Base-by-base conservation (phyloP, 352 stramenopile species). In the Phytophthora capsici region DNA sequence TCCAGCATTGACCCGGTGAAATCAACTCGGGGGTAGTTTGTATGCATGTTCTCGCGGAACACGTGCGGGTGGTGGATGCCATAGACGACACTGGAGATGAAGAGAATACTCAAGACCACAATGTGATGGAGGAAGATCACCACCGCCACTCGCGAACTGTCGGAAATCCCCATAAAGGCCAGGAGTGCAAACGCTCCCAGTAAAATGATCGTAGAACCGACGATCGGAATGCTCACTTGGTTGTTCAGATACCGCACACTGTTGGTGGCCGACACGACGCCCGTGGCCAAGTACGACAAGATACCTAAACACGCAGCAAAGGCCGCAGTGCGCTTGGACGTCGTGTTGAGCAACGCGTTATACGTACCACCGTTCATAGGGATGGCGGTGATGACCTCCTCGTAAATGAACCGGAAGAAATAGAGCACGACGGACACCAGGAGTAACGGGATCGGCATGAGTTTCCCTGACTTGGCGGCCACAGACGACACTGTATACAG, bases 331-430 rank as follows among this genome's bases (percentile, higher is more conserved):
- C 83, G 76, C 70, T 97, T 97, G 30, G 71, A 91, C 13, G 88
- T 96, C 23, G 86, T 93, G 74, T 97, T 97, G 14, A 97, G 65
- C 23, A 97, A 77, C 4, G 90, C 82, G 70, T 96, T 97, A 70
- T 97, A 97, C 19, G 86, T 90, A n/a, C 90, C 89, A 13, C 90
- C 90, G 74, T 97, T 97, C 55, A 95, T 80, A 6, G 89, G 89
- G 38, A 97, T 82, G 10, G 90, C 90, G 14, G 78, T 94, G 32
- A 96, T 90, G 1, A 89, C 90, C 67, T 97, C 90, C 41, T 84
- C 82, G 69, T 97, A 97, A 54, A 97, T 94, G 52, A 89, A 91
- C 3, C 81, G 80, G 54, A 79, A 84, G 59, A 80, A 77, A 46
- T 71, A 88, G 45, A 88, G 71, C 53, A 86, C 73, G 13, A 37